Evolutionary conservation across 2,329 filamentous ascomycete species (phyloP).

Genomic region (Nemania diffusa): DNA sequence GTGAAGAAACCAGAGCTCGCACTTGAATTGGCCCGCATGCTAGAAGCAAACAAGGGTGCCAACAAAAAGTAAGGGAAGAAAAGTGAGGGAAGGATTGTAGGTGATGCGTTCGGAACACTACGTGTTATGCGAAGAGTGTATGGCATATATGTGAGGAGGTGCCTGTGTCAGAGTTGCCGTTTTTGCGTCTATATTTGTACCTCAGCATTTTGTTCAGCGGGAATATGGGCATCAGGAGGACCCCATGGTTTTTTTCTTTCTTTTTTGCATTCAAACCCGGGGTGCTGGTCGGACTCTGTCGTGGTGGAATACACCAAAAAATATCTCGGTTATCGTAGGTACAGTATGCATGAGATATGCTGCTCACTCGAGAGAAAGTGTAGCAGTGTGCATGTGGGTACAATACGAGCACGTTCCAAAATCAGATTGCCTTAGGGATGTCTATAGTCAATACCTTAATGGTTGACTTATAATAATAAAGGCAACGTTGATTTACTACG

Average conservation of each 20-base stretch:
- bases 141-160: not conserved
- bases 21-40: slow-evolving; percentile 60
- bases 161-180: not conserved
- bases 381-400: not conserved
- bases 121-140: not conserved
- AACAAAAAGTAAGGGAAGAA: slow-evolving; percentile 61
- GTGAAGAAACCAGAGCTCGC: slow-evolving; percentile 68
- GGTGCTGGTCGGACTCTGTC: slow-evolving; percentile 24
- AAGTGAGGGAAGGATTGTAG: slow-evolving; percentile 38
- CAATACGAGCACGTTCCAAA: slow-evolving; percentile 1
- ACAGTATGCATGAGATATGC: not conserved
- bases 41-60: slow-evolving; percentile 66
- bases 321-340: not conserved
- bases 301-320: not conserved
- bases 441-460: not conserved
- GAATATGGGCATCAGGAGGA: slow-evolving; percentile 19
- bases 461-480: not conserved
- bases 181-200: slow-evolving; percentile 20
- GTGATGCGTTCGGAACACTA: not conserved
- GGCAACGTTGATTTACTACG: not conserved
- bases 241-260: too few species aligned
- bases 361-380: slow-evolving; percentile 1
- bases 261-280: slow-evolving; percentile 27
- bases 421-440: not conserved
- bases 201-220: slow-evolving; percentile 26